Percentiles rank a stretch among this genome's conserved stretches.
Conservation (phyloP, 1,139 yeast genomes). For the Torulaspora pretoriensis region DNA sequence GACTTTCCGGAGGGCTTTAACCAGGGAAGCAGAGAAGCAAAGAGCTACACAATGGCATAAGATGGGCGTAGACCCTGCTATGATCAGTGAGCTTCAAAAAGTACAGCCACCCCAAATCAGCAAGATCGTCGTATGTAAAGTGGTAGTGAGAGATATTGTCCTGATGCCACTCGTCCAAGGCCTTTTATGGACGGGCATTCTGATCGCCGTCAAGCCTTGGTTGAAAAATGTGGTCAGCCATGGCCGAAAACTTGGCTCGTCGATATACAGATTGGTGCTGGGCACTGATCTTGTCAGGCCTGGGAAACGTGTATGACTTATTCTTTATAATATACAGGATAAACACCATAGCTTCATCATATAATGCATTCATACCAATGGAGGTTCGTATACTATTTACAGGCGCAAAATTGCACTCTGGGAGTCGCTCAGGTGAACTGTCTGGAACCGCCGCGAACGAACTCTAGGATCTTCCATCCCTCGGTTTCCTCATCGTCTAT, state of each 20-base stretch:
- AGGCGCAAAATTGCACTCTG: conserved; percentile 3
- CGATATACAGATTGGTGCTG: conserved; percentile 16
- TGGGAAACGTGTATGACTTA: conserved; percentile 9
- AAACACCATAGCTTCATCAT: conserved; percentile 8
- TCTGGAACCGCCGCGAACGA: conserved; percentile 91
- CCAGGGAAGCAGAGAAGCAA: conserved; percentile 28
- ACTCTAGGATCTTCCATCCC: conserved; percentile 96
- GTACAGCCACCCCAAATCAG: conserved; percentile 13
- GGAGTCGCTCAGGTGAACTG: conserved; percentile 58
- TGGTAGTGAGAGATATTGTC: conserved; percentile 59
- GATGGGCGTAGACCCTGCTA: conserved; percentile 14
- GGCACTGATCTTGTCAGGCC: conserved; percentile 17
- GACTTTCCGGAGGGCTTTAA: conserved; percentile 51
- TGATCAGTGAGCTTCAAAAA: conserved; percentile 11
- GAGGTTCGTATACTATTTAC: conserved; percentile 12
- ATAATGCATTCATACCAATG: conserved; percentile 6
- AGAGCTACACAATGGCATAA: conserved; percentile 13
- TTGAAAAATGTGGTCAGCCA: conserved; percentile 24
- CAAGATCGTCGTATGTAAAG: conserved; percentile 42
- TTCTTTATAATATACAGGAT: conserved; percentile 6
- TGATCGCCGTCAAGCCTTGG: conserved; percentile 45
- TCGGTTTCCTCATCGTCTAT: conserved; percentile 86
- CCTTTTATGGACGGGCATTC: conserved; percentile 42
- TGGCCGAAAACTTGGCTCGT: conserved; percentile 30
- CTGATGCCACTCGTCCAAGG: conserved; percentile 69